phyloP scores from a whole-genome alignment of 2,329 filamentous ascomycete species.

The Sarocladiaceae sp. region DNA sequence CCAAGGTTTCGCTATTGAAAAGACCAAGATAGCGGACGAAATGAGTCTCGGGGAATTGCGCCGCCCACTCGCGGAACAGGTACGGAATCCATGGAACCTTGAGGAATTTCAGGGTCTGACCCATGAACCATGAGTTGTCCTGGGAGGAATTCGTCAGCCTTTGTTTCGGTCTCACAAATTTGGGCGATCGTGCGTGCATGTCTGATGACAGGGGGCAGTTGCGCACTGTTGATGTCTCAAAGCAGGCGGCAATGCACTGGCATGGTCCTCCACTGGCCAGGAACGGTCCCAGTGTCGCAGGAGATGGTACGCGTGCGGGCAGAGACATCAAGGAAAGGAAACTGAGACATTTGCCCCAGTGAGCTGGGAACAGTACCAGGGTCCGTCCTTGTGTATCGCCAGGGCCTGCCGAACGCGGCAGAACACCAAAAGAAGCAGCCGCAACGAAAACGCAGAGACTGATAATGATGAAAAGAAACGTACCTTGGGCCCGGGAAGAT shows the following conservation, averaged over 20 bases:
- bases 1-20: slow-evolving; percentile 15
- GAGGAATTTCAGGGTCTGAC: slow-evolving; percentile 32
- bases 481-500: slow-evolving; percentile 40
- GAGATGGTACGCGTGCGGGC: neutral
- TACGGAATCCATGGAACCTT: slow-evolving; percentile 22
- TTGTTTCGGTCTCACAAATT: neutral
- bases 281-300: too few relatives aligned
- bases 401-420: neutral
- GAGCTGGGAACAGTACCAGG: neutral
- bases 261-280: neutral
- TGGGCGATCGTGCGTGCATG: too few relatives aligned
- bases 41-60: slow-evolving; percentile 15
- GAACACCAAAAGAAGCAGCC: neutral
- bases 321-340: slow-evolving; percentile 1
- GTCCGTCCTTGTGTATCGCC: slow-evolving; percentile 5
- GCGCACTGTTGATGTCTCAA: slow-evolving; percentile 9
- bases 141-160: slow-evolving; percentile 15
- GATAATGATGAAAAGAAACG: neutral
- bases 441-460: neutral
- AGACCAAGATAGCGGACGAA: slow-evolving; percentile 17
- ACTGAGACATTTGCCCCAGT: slow-evolving; percentile 4
- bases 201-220: too few relatives aligned
- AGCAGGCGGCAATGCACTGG: neutral
- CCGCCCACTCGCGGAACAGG: slow-evolving; percentile 19
- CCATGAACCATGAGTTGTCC: slow-evolving; percentile 34